Conservation (phyloP, 805 yeast species). For the Myxozyma lipomycoides region DNA sequence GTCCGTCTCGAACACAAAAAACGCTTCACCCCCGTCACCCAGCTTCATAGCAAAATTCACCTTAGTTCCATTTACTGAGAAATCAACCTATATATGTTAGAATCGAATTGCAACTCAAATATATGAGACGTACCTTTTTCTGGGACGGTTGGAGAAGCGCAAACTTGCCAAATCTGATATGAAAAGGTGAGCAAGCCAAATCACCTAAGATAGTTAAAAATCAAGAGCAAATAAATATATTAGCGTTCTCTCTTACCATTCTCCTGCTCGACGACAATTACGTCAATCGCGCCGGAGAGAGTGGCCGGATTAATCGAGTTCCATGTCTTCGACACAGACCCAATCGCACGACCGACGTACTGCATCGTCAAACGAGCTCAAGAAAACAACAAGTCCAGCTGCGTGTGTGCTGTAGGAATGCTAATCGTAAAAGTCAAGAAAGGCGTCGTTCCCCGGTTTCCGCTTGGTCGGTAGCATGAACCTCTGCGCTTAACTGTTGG, state of each 20-base stretch:
- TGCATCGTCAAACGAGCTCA: too few species aligned
- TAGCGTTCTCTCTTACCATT: constrained; percentile 46
- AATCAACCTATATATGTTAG: constrained; percentile 50
- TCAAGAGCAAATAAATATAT: background rate
- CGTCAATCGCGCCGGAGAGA: constrained; percentile 93
- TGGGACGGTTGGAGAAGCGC: constrained; percentile 90
- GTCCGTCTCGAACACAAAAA: constrained; percentile 87
- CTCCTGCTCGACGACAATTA: constrained; percentile 87
- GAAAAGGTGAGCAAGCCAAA: constrained; percentile 90
- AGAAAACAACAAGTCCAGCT: too few species aligned
- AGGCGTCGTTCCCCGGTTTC: too few species aligned
- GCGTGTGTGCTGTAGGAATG: too few species aligned
- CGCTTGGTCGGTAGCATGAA: too few species aligned
- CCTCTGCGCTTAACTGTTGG: too few species aligned
- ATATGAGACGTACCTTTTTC: constrained; percentile 50
- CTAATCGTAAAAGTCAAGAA: too few species aligned
- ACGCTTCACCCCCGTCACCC: constrained; percentile 97
- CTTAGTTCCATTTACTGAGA: constrained; percentile 74
- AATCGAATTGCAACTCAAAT: background rate
- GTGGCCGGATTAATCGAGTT: constrained; percentile 95
- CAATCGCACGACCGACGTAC: constrained; percentile 93
- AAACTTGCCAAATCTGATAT: constrained; percentile 91
- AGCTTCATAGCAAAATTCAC: constrained; percentile 91
- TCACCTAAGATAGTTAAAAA: constrained; percentile 41
- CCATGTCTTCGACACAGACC: constrained; percentile 95